Base-by-base conservation (phyloP, 495 filamentous ascomycete species). In the Xylaria sp. region DNA sequence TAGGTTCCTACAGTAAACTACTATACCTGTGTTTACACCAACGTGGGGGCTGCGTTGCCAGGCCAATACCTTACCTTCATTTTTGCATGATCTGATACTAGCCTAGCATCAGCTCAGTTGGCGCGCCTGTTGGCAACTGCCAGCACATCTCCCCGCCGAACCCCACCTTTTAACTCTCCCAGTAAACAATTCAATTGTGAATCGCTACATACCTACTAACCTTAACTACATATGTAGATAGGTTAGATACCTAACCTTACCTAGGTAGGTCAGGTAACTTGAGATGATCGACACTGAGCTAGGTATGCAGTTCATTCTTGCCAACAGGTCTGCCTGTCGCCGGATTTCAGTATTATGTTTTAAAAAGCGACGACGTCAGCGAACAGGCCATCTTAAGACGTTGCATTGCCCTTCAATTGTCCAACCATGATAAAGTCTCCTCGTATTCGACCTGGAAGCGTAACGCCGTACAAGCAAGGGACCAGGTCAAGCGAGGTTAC, bases 31-130 rank as follows among this genome's bases (percentile, higher is more conserved):
- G 74, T 78, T 76, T 78, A 78, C 74, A 1, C 40, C 43, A 21
- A 41, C 31, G 40, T 55, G 57, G 68, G 40, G 52, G 44, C 41
- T 24, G 26, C 71, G 76, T 78, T 78, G 74, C 73, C 73, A 71
- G 71, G 74, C 65, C 76, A 78, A 78, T 69, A 12, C 50, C 24
- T 33, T 33, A 37, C 12, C 7, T 67, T 69, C 37, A 8, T 4
- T 15, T 26, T 58, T 15, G 46, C 19, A 29, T 64, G 55, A 53
- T 58, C 48, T 40, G 62, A 64, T n/a, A 9, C 3, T 1, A 68
- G 6, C 19, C 0, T 1, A 58, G 9, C 19, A 40, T 33, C 1
- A 17, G 48, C 15, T 37, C 35, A 52, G 31, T 29, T 58, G 65
- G 52, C 17, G 3, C n/a, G n/a, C n/a, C 65, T 21, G 53, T 24